Conservation (phyloP, 208 protist genomes). For the Endotrypanum monterogeii region DNA sequence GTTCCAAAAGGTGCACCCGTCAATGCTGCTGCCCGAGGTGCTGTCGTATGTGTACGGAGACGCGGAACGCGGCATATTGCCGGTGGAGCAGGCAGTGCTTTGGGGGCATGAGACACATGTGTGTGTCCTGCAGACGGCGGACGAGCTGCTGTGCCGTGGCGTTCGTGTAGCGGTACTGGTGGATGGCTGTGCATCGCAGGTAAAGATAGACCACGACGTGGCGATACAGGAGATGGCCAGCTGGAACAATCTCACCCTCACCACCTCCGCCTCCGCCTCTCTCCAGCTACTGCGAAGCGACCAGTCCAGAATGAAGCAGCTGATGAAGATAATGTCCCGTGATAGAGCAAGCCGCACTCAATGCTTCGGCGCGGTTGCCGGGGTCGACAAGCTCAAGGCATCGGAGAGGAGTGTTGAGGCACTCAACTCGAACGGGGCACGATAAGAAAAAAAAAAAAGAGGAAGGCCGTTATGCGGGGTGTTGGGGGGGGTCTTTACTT, state of each 20-base stretch:
- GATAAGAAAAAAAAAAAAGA: neutral
- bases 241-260: conserved; percentile 49
- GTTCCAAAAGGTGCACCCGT: conserved; percentile 53
- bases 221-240: conserved; percentile 58
- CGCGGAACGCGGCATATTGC: conserved; percentile 14
- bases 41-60: conserved; percentile 33
- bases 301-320: neutral
- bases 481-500: neutral
- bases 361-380: neutral
- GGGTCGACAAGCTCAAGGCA: neutral
- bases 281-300: conserved; percentile 55
- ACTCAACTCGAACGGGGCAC: neutral
- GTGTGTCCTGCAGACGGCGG: conserved; percentile 79
- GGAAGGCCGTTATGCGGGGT: neutral
- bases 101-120: conserved; percentile 84
- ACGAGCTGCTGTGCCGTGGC: conserved; percentile 60
- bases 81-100: conserved; percentile 59
- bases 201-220: conserved; percentile 39
- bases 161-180: conserved; percentile 61
- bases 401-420: neutral
- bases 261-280: conserved; percentile 62
- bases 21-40: conserved; percentile 56
- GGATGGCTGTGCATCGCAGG: conserved; percentile 75
- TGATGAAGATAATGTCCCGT: neutral
- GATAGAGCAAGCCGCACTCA: neutral